A percentile compares a stretch with the other conserved stretches of the same genome.
Conservation (phyloP, 345 rosid genomes). For the Carallia pectinifolia region DNA sequence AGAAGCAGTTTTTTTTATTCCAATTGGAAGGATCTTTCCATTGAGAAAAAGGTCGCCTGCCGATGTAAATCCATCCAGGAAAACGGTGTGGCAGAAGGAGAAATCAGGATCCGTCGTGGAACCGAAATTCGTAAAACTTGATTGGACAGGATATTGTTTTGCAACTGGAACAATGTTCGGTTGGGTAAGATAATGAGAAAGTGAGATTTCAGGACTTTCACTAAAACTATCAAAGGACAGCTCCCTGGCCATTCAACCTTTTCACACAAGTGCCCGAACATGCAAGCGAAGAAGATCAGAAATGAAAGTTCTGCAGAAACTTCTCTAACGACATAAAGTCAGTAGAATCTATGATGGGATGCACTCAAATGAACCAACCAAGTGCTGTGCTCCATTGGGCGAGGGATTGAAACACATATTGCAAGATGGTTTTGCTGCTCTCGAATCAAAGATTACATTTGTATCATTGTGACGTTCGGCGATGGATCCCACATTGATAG, state of each 20-base stretch:
- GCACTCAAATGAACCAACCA: too few species aligned
- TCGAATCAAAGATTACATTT: too few species aligned
- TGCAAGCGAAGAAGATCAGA: neutral
- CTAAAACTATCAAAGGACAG: constrained; percentile 20
- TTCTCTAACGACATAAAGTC: too few species aligned
- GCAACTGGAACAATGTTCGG: constrained; percentile 4
- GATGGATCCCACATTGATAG: too few species aligned
- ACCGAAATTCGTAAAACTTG: neutral
- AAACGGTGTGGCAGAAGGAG: neutral
- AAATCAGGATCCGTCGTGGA: neutral
- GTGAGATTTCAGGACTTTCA: constrained; percentile 31
- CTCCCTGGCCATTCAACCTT: constrained; percentile 17
- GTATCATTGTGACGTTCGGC: too few species aligned
- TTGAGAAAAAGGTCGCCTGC: constrained; percentile 31
- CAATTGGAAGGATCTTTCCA: constrained; percentile 18
- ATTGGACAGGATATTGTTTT: neutral
- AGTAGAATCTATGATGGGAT: too few species aligned
- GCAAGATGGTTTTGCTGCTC: too few species aligned
- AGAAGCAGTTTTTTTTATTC: neutral
- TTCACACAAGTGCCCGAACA: too few species aligned
- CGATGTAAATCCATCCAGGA: constrained; percentile 13
- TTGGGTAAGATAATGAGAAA: constrained; percentile 27
- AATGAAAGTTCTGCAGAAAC: constrained; percentile 6
- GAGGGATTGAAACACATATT: too few species aligned
- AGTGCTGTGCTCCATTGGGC: too few species aligned